Evolutionary conservation across 495 filamentous ascomycete species (phyloP).

Genomic region (Podospora comata): DNA sequence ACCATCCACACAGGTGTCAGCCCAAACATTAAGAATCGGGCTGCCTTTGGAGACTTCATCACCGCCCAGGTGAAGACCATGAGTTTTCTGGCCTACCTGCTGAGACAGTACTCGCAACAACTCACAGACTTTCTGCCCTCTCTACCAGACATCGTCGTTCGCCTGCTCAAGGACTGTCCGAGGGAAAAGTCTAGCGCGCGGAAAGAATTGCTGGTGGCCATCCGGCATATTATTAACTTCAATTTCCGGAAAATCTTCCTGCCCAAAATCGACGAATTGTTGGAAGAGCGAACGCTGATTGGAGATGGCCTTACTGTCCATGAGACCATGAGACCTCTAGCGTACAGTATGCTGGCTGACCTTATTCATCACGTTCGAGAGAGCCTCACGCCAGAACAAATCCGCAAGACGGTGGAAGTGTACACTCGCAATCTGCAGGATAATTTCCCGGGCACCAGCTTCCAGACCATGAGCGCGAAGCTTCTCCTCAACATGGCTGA

Average conservation of each 20-base stretch:
- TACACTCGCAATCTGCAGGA: conserved; percentile 97
- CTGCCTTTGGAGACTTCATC: conserved; percentile 95
- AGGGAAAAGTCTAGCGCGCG: conserved; percentile 87
- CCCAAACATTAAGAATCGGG: conserved; percentile 87
- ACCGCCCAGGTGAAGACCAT: conserved; percentile 99
- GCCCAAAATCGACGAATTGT: conserved; percentile 87
- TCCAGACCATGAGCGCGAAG: conserved; percentile 99
- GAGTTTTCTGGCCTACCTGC: conserved; percentile 94
- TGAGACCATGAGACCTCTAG: conserved; percentile 90
- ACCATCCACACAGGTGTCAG: conserved; percentile 90
- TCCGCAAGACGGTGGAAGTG: conserved; percentile 89
- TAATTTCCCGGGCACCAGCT: conserved; percentile 94
- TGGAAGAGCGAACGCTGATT: conserved; percentile 90
- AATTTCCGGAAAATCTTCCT: conserved; percentile 96
- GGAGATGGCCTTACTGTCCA: conserved; percentile 96
- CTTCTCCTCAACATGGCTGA: conserved; percentile 95
- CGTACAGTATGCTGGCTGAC: conserved; percentile 98
- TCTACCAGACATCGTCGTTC: conserved; percentile 86
- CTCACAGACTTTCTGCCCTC: conserved; percentile 84
- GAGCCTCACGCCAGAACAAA: conserved; percentile 76
- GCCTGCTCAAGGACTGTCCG: conserved; percentile 89
- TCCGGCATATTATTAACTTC: conserved; percentile 98
- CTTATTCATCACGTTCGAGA: conserved; percentile 97
- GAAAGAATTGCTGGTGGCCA: conserved; percentile 94
- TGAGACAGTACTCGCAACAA: conserved; percentile 83